Base-by-base conservation (phyloP, 306 rosid species). In the Carpinus fangiana region DNA sequence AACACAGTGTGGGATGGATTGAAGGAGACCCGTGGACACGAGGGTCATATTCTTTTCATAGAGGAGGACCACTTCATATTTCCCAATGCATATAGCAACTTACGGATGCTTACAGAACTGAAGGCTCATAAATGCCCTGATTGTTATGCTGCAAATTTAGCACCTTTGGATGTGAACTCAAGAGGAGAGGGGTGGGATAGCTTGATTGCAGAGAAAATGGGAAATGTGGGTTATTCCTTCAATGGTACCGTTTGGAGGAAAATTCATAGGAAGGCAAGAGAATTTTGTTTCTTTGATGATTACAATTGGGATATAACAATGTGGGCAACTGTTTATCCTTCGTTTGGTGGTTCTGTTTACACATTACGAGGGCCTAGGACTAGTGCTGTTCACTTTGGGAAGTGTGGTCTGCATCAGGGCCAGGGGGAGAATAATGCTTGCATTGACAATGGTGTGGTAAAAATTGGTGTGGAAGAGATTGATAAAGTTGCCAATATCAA, bases 251-350 rank as follows among this genome's bases (percentile, higher is more conserved):
- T 93, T 77, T 96, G 98, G 99, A 88, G 85, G 87, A 96, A 91
- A 85, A 91, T 96, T 81, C 98, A 89, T 75, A 90, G 84, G 18
- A 91, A 90, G 79, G 92, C 96, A 51, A 82, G 73, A 61, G 86
- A 91, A 8, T 95, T 95, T 82, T 95, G 99, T 60, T 86, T 79
- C 82, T 95, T 93, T 69, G 99, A 95, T 73, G 99, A 95, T 36
- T 95, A 95, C 84, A 95, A 95, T 69, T 95, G 99, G 99, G 99
- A 95, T 81, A 93, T 95, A 81, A 91, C 98, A 21, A 91, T 96
- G 99, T 96, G 99, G 99, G 95, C 98, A 18, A 91, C 96, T 4
- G 98, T 96, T 70, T 96, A 93, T 81, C 99, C 99, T 28, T 96
- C 97, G 1, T 96, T 96, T 79, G 98, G 98, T 26, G 83, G 82